A percentile compares a stretch with the other conserved stretches of the same genome.
Conservation (phyloP, 768 basidiomycete genomes). For the Russula virescens region DNA sequence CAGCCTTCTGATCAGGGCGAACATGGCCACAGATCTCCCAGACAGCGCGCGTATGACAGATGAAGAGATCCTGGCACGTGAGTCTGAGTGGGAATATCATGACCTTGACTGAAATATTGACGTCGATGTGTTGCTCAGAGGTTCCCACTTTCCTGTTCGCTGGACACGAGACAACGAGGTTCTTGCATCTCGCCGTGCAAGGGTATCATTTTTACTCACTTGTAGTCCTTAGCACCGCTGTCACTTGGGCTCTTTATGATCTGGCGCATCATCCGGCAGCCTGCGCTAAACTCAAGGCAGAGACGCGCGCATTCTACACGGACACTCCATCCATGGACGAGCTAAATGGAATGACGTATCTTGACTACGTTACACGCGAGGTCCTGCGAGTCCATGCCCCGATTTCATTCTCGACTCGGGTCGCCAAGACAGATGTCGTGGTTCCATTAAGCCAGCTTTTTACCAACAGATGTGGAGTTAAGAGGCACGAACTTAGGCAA, state of each 20-base stretch:
- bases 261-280: constrained; percentile 43
- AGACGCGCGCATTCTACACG: constrained; percentile 45
- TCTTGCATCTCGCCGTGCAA: background rate
- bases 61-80: constrained; percentile 54
- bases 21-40: constrained; percentile 55
- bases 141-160: constrained; percentile 57
- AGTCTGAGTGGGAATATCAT: constrained; percentile 23
- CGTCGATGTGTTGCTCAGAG: constrained; percentile 35
- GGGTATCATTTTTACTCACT: background rate
- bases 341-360: constrained; percentile 57
- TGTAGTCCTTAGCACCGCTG: constrained; percentile 31
- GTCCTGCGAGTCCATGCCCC: constrained; percentile 21
- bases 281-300: constrained; percentile 53
- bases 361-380: constrained; percentile 34
- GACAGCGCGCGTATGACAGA: constrained; percentile 53
- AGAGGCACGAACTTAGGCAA: constrained; percentile 21
- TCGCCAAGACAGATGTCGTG: constrained; percentile 18
- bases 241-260: constrained; percentile 56
- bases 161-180: constrained; percentile 56
- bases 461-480: constrained; percentile 21
- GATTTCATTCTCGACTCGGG: constrained; percentile 16
- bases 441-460: constrained; percentile 22
- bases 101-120: background rate
- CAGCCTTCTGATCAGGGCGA: constrained; percentile 55
- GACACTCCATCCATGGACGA: constrained; percentile 66